Evolutionary conservation across 2,329 filamentous ascomycete genomes (phyloP).

Genomic region (Botryotinia globosa): DNA sequence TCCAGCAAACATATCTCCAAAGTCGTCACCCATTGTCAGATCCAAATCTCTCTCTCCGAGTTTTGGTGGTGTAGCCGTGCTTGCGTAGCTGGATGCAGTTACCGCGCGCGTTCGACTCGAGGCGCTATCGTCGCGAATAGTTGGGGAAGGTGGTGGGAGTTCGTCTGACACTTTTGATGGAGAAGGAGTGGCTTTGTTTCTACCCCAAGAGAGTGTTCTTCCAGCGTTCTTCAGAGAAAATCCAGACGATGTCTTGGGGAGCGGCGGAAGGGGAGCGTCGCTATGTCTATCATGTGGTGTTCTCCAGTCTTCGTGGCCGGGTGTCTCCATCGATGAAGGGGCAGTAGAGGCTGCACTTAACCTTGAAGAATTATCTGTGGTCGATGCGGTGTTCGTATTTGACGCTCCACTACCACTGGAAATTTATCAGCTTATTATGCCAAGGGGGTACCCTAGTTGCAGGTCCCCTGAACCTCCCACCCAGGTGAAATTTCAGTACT

Average conservation of each 20-base stretch:
- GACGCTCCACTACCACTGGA: conserved; percentile 40
- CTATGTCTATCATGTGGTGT: conserved; percentile 35
- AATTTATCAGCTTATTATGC: conserved; percentile 21
- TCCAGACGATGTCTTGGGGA: conserved; percentile 33
- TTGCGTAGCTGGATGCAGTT: conserved; percentile 39
- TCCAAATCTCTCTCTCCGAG: conserved; percentile 35
- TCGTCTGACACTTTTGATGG: conserved; percentile 27
- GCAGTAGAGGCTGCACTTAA: conserved; percentile 39
- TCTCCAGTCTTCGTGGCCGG: conserved; percentile 35
- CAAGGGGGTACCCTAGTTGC: conserved; percentile 25
- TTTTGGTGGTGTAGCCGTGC: conserved; percentile 38
- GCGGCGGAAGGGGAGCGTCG: conserved; percentile 36
- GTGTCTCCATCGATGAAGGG: conserved; percentile 37
- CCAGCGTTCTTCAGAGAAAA: conserved; percentile 39
- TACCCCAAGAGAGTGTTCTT: conserved; percentile 38
- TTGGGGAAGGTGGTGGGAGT: conserved; percentile 27
- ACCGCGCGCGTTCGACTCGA: conserved; percentile 33
- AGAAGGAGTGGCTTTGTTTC: conserved; percentile 31
- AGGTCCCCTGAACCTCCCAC: background rate
- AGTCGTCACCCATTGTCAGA: conserved; percentile 38
- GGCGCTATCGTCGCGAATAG: conserved; percentile 28
- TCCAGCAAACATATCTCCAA: conserved; percentile 39
- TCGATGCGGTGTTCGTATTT: conserved; percentile 39
- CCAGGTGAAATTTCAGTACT: conserved; percentile 25
- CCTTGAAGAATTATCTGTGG: conserved; percentile 39